phyloP scores from a whole-genome alignment of 1,284 basidiomycete genomes.

The Coniferiporia sulphurascens region DNA sequence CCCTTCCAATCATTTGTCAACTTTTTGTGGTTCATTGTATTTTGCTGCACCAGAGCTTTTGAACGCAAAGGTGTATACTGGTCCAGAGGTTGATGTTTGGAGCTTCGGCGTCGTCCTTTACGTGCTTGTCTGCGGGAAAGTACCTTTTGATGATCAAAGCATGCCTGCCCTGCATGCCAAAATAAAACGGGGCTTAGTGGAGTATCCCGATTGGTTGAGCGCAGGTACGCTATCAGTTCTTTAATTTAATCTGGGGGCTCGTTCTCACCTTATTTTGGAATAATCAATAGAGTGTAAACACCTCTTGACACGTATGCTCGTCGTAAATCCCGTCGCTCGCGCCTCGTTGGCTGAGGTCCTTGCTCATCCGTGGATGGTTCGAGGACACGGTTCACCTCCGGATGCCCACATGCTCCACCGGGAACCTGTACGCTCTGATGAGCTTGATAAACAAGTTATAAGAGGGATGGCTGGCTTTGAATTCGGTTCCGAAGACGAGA shows the following conservation, averaged over 20 bases:
- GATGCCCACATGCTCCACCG: constrained; percentile 85
- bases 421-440: constrained; percentile 81
- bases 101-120: constrained; percentile 98
- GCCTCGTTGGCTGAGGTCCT: constrained; percentile 88
- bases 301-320: constrained; percentile 91
- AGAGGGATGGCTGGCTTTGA: constrained; percentile 95
- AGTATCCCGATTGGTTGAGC: constrained; percentile 96
- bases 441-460: constrained; percentile 84
- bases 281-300: constrained; percentile 81
- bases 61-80: constrained; percentile 94
- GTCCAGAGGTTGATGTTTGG: constrained; percentile 98
- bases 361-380: constrained; percentile 91
- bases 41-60: constrained; percentile 97
- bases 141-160: constrained; percentile 98
- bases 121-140: constrained; percentile 96
- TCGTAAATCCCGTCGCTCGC: constrained; percentile 85
- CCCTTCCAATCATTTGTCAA: constrained; percentile 78
- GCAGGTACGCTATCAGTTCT: constrained; percentile 52
- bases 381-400: constrained; percentile 79
- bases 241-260: not conserved
- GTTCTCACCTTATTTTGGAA: constrained; percentile 6
- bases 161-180: constrained; percentile 99
- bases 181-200: constrained; percentile 95
- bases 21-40: constrained; percentile 97
- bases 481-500: constrained; percentile 86